phyloP scores from a whole-genome alignment of 2,329 filamentous ascomycete species.

The Leptographium flavum region DNA sequence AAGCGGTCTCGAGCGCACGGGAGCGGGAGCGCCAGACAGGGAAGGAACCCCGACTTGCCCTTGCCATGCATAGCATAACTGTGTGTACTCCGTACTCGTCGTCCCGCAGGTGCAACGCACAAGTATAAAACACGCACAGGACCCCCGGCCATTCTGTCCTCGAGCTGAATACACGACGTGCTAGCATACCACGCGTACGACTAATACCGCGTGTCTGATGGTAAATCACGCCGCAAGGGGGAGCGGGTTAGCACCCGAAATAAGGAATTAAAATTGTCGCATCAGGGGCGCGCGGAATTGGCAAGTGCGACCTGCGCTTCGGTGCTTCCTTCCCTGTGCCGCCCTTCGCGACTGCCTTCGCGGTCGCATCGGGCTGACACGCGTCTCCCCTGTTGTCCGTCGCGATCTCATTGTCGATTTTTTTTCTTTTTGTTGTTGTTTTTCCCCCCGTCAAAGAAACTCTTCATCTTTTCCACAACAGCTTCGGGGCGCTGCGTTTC shows the following conservation, averaged over 20 bases:
- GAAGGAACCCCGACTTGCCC: not conserved
- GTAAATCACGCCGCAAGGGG: not conserved
- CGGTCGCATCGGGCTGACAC: not conserved
- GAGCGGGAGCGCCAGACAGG: slow-evolving; percentile 7
- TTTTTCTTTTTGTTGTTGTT: not conserved
- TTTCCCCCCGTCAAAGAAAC: not conserved
- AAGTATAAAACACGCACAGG: no score
- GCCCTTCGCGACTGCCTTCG: not conserved
- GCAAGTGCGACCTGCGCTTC: not conserved
- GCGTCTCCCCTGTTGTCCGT: not conserved
- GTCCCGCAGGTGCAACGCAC: no score
- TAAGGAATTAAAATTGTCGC: not conserved
- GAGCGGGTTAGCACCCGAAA: not conserved
- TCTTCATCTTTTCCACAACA: not conserved
- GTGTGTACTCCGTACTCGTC: no score
- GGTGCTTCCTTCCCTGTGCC: no score
- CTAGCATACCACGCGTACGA: not conserved
- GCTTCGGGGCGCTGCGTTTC: not conserved
- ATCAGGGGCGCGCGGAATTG: not conserved
- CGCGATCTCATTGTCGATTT: not conserved
- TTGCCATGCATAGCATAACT: not conserved
- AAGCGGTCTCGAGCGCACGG: slow-evolving; percentile 1
- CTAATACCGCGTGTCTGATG: not conserved
- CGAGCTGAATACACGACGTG: not conserved
- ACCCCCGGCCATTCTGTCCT: not conserved